Evolutionary conservation across 2,329 filamentous ascomycete species (phyloP).

Genomic region (Neurospora crassa): DNA sequence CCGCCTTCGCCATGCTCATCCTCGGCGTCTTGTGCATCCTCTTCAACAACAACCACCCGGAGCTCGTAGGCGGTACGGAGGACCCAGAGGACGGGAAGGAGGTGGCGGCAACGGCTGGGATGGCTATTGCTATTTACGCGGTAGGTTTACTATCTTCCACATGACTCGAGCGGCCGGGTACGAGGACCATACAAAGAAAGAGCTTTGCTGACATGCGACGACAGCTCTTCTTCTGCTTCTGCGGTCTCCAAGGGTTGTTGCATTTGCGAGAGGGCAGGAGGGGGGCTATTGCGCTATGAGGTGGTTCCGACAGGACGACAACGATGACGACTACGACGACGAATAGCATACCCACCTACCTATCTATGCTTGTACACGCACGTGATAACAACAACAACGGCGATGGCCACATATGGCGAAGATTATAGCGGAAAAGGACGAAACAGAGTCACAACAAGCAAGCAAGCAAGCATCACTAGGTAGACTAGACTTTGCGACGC

Average conservation of each 20-base stretch:
- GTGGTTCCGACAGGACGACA: background rate
- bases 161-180: background rate
- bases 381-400: background rate
- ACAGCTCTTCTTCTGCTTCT: conserved; percentile 85
- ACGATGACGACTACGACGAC: background rate
- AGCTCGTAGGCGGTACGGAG: conserved; percentile 67
- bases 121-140: conserved; percentile 77
- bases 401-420: background rate
- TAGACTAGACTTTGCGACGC: background rate
- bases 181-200: background rate
- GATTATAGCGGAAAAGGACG: background rate
- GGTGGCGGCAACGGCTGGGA: conserved; percentile 78
- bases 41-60: conserved; percentile 72
- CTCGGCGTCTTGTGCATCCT: conserved; percentile 57
- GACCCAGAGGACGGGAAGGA: conserved; percentile 64
- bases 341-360: background rate
- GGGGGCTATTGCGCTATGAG: conserved; percentile 35
- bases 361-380: background rate
- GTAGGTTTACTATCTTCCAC: conserved; percentile 47
- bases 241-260: conserved; percentile 77
- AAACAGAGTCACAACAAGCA: no score
- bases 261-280: conserved; percentile 75
- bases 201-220: conserved; percentile 8
- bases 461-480: background rate
- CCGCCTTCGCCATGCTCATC: conserved; percentile 55